A percentile compares a stretch with the other conserved stretches of the same genome.
Evolutionary conservation across 2,329 filamentous ascomycete genomes (phyloP).

Genomic region (Sclerotinia minor): DNA sequence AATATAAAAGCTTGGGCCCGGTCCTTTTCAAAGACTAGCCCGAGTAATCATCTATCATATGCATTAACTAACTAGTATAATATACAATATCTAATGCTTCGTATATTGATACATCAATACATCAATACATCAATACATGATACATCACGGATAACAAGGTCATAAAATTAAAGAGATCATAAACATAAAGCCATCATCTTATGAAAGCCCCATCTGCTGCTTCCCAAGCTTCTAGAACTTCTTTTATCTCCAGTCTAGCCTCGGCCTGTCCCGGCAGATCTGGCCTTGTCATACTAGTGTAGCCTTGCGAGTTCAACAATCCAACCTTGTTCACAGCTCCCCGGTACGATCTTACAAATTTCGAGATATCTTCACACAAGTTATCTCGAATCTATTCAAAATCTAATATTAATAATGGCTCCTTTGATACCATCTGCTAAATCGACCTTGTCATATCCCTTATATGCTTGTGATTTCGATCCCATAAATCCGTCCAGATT

Average conservation of each 20-base stretch:
- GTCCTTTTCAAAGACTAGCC: no score
- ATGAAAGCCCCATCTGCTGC: background rate
- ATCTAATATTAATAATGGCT: slow-evolving; percentile 33
- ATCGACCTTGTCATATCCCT: slow-evolving; percentile 69
- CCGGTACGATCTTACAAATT: background rate
- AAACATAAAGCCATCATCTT: background rate
- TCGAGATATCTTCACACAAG: background rate
- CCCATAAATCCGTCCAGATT: slow-evolving; percentile 73
- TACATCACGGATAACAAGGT: no score
- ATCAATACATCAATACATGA: no score
- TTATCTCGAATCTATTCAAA: background rate
- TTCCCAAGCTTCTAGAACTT: slow-evolving; percentile 11
- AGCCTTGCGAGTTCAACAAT: slow-evolving; percentile 21
- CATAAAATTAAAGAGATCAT: no score
- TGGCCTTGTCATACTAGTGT: slow-evolving; percentile 14
- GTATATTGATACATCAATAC: no score
- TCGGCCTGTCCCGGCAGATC: slow-evolving; percentile 14
- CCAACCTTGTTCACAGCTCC: slow-evolving; percentile 1
- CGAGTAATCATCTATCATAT: background rate
- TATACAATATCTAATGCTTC: no score
- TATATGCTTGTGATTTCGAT: slow-evolving; percentile 87
- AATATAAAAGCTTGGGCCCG: no score
- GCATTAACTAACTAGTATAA: no score
- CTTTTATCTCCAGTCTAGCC: slow-evolving; percentile 11
- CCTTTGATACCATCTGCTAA: slow-evolving; percentile 40